These are phyloP conservation scores for Colletotrichum incanum DNA, from an alignment of 2,329 filamentous ascomycete genomes.

Conservation along the genomic window DNA sequence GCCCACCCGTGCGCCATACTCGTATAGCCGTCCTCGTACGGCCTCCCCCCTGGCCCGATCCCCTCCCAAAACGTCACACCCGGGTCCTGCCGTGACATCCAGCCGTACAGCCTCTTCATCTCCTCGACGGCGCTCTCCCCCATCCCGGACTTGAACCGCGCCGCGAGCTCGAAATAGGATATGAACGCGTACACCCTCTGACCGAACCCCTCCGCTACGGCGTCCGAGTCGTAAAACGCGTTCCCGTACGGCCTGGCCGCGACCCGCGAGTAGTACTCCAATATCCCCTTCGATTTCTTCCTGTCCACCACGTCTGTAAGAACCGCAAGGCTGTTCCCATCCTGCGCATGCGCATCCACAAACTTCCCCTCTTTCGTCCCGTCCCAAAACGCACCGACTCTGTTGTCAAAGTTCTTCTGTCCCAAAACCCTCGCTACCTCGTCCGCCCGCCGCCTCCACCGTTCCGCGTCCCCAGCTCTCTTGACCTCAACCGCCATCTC, in stretches of 20 bases:
- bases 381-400: constrained; percentile 63
- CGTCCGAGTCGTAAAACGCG: constrained; percentile 65
- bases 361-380: constrained; percentile 49
- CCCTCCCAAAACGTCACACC: constrained; percentile 67
- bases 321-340: constrained; percentile 66
- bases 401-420: constrained; percentile 58
- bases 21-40: constrained; percentile 64
- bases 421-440: constrained; percentile 55
- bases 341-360: constrained; percentile 62
- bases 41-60: constrained; percentile 58
- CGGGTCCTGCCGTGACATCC: constrained; percentile 65
- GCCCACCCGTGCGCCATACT: constrained; percentile 68
- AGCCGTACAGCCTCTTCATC: constrained; percentile 63
- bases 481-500: constrained; percentile 56
- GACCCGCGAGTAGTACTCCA: constrained; percentile 57
- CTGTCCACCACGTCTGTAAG: constrained; percentile 55
- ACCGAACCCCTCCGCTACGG: constrained; percentile 55
- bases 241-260: constrained; percentile 62
- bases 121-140: constrained; percentile 60
- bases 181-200: constrained; percentile 67
- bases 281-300: constrained; percentile 51
- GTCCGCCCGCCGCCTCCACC: constrained; percentile 58
- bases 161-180: constrained; percentile 68
- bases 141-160: constrained; percentile 57
- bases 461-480: constrained; percentile 51